A percentile compares a stretch with the other conserved stretches of the same genome.
Evolutionary conservation across 129 eudicot genomes (phyloP).

Genomic region (Helichrysum umbraculigerum): DNA sequence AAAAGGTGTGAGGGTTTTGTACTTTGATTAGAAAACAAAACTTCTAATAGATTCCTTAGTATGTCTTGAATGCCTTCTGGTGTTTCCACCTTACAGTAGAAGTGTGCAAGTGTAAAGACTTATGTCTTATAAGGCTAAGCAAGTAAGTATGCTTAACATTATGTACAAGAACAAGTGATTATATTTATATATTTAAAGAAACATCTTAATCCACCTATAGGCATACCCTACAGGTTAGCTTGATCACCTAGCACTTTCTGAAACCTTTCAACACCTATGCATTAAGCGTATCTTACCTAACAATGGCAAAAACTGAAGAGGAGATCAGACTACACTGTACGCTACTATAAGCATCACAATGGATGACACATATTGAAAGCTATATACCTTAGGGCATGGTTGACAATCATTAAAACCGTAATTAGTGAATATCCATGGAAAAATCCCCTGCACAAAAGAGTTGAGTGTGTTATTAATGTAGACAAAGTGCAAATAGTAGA

Average conservation of each 20-base stretch:
- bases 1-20: not conserved
- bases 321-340: conserved; percentile 10
- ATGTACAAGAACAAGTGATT: not conserved
- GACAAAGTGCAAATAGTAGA: not conserved
- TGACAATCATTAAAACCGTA: conserved; percentile 92
- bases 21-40: too few relatives aligned
- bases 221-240: not conserved
- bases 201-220: not conserved
- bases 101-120: not conserved
- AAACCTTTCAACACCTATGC: too few relatives aligned
- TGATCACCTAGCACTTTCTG: too few relatives aligned
- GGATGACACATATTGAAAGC: not conserved
- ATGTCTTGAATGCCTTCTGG: not conserved
- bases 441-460: conserved; percentile 74
- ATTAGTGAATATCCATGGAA: conserved; percentile 92
- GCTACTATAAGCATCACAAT: conserved; percentile 11
- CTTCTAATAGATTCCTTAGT: not conserved
- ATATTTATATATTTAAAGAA: too few relatives aligned
- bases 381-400: conserved; percentile 52
- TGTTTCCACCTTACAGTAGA: not conserved
- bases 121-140: not conserved
- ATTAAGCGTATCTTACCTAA: not conserved
- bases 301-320: not conserved
- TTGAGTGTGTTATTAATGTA: not conserved
- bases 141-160: not conserved